Evolutionary conservation across 225 moss, liverwort and hornwort genomes (phyloP).

Genomic region (Lunularia cruciata): DNA sequence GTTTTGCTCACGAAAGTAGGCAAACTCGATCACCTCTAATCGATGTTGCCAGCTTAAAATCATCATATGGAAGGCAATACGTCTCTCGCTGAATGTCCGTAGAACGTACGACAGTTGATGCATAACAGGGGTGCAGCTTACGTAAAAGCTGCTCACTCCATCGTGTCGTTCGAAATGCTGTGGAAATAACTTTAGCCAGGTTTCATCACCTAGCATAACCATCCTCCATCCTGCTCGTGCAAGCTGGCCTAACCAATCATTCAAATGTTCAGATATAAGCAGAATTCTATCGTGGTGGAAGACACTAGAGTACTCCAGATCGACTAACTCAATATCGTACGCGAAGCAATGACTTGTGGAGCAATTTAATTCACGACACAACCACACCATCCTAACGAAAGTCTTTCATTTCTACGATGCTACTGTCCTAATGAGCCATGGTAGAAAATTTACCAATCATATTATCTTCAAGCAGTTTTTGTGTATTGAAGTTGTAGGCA

Average conservation of each 20-base stretch:
- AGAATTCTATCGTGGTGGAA: background rate
- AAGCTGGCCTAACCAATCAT: conserved; percentile 56
- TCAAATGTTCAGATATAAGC: background rate
- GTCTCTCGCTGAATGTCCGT: no score
- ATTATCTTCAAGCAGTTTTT: conserved; percentile 83
- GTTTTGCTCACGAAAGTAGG: no score
- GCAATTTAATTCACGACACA: no score
- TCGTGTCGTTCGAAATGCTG: conserved; percentile 67
- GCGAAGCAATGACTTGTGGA: no score
- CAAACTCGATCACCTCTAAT: no score
- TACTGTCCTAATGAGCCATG: no score
- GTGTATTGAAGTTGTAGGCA: conserved; percentile 89
- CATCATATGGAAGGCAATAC: no score
- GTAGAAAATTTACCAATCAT: conserved; percentile 50
- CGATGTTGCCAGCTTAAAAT: no score
- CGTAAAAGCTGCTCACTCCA: conserved; percentile 89
- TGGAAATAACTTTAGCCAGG: conserved; percentile 88
- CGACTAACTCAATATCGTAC: no score
- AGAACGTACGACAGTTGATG: background rate
- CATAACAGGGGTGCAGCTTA: conserved; percentile 29
- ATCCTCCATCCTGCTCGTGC: conserved; percentile 78
- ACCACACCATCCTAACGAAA: no score
- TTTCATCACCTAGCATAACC: conserved; percentile 94
- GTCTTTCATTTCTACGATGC: no score
- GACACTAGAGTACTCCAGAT: no score